phyloP scores from a whole-genome alignment of 177 flowering plant genomes.

The Vitis hybrid region DNA sequence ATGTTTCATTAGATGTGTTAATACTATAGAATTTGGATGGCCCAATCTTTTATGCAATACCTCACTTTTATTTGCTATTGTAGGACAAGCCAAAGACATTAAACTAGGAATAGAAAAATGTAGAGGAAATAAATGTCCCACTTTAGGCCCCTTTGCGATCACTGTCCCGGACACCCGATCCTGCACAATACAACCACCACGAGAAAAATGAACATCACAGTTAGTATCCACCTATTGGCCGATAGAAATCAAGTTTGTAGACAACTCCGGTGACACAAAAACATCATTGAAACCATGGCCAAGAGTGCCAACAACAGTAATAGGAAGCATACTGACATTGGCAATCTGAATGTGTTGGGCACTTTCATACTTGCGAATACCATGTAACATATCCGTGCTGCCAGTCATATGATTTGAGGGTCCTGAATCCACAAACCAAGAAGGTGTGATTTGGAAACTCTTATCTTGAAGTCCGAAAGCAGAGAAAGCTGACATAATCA shows the following conservation, averaged over 20 bases:
- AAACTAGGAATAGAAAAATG: background rate
- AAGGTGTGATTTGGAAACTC: background rate
- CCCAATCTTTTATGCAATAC: constrained; percentile 5
- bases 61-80: background rate
- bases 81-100: constrained; percentile 8
- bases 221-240: constrained; percentile 6
- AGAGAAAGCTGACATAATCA: constrained; percentile 13
- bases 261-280: constrained; percentile 8
- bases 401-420: constrained; percentile 12
- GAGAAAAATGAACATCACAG: constrained; percentile 21
- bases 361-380: no score
- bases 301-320: background rate
- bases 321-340: background rate
- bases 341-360: background rate
- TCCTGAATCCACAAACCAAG: constrained; percentile 8
- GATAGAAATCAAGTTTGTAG: background rate
- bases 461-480: constrained; percentile 13
- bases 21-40: constrained; percentile 6
- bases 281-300: background rate
- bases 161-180: constrained; percentile 15
- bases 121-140: constrained; percentile 15
- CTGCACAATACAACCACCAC: constrained; percentile 19
- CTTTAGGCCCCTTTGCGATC: constrained; percentile 16
- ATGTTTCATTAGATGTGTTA: background rate
- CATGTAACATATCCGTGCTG: no score